These are phyloP conservation scores for Begonia masoniana DNA, from an alignment of 306 rosid genomes.

Conservation along the genomic window DNA sequence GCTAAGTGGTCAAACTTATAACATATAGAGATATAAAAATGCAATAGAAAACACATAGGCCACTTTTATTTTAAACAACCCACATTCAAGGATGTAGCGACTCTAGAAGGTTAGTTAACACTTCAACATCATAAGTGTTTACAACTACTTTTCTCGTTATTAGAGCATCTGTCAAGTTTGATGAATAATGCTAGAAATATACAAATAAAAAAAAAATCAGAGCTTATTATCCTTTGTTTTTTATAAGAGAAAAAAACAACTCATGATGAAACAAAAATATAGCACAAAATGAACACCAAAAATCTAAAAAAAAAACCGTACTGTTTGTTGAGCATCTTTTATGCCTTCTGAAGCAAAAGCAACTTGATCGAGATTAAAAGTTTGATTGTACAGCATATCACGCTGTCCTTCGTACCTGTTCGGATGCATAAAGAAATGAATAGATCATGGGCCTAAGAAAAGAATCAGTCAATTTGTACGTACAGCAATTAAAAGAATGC, in stretches of 20 bases:
- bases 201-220: neutral
- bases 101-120: no score
- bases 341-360: conserved; percentile 89
- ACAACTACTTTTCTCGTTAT: no score
- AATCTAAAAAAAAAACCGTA: conserved; percentile 20
- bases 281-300: neutral
- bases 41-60: no score
- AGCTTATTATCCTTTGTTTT: conserved; percentile 41
- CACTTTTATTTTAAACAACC: no score
- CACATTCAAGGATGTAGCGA: no score
- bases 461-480: no score
- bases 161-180: no score
- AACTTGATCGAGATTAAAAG: conserved; percentile 96
- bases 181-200: no score
- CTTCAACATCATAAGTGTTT: no score
- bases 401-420: conserved; percentile 99
- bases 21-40: no score
- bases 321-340: conserved; percentile 98
- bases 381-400: conserved; percentile 93
- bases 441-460: neutral
- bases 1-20: no score
- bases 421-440: conserved; percentile 7
- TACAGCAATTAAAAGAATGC: no score
- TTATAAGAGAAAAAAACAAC: conserved; percentile 34
- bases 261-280: neutral